These are phyloP conservation scores for Corchorus capsularis DNA, from an alignment of 345 rosid genomes.

Conservation along the genomic window DNA sequence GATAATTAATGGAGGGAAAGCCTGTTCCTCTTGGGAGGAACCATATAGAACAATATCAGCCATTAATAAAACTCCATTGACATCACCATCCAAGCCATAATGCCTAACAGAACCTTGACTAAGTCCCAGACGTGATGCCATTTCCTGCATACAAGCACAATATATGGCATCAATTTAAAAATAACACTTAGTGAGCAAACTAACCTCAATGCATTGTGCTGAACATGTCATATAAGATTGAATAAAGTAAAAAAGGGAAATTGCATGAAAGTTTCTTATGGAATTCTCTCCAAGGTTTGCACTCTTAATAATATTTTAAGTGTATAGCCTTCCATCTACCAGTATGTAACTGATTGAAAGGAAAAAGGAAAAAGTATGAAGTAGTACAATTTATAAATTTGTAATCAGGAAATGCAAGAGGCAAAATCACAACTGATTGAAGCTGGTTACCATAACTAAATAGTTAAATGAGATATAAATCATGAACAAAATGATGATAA, in stretches of 20 bases:
- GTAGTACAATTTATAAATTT: neutral
- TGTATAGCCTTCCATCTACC: neutral
- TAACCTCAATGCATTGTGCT: slow-evolving; percentile 8
- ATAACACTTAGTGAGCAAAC: slow-evolving; percentile 4
- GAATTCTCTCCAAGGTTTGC: slow-evolving; percentile 9
- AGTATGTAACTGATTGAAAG: neutral
- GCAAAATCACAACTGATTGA: slow-evolving; percentile 13
- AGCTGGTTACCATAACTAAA: slow-evolving; percentile 1
- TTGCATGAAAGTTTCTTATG: neutral
- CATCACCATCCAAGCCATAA: slow-evolving; percentile 77
- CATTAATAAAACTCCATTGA: slow-evolving; percentile 65
- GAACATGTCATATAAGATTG: neutral
- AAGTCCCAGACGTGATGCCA: slow-evolving; percentile 79
- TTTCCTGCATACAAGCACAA: slow-evolving; percentile 51
- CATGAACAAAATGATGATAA: neutral
- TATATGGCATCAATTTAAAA: slow-evolving; percentile 11
- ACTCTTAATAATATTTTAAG: neutral
- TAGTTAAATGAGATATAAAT: slow-evolving; percentile 4
- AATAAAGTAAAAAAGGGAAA: neutral
- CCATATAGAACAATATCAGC: slow-evolving; percentile 90
- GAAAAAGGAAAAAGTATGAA: neutral
- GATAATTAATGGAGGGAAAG: slow-evolving; percentile 75
- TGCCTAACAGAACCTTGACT: slow-evolving; percentile 62
- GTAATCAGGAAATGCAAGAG: neutral
- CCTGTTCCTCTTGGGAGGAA: slow-evolving; percentile 94